Evolutionary conservation across 1,139 yeast genomes (phyloP), one percentile per base, ranked within the genome.

Genomic region (Suhomyces taliae): DNA sequence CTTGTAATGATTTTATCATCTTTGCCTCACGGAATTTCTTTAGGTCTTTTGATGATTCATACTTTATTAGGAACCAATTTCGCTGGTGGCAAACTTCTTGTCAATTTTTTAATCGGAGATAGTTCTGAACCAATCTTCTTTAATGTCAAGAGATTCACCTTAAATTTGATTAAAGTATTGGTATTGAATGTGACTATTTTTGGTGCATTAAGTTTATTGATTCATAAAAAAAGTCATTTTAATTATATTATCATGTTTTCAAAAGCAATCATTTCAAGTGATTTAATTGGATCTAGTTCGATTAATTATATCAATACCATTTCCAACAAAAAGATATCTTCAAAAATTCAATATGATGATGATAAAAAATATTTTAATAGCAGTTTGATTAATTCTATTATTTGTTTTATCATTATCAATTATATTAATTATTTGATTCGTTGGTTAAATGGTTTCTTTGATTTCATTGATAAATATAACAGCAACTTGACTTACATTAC

Each of bases 251-350:
- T 72, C 27, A 56, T 78, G 11, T 64, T 80, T 44, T 75, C 83
- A 9, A 78, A 78, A 54, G 72, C 82, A 3, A 70, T 79, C 31
- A 63, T 80, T n/a, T 74, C 83, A 0, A 68, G 79, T 37, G 79
- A 74, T 44, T 58, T 80, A 41, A 73, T 79, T 11, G 82, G 83
- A 1, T 61, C 76, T 44, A 56, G 54, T 49, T 56, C 53, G 45
- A 53, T 60, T 61, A n/a, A 60, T 54, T 38, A 62, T 55, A 12
- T 58, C 66, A 29, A 59, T 52, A 39, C 53, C 15, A 49, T 51
- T 11, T 49, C 54, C 12, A 46, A 51, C 37, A 51, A 51, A 34
- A 47, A 44, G 14, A 39, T 51, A 37, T 45, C 51, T 19, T 45
- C 54, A 26, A 49, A 50, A 38, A 50, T 47, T 8, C 52, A 52